Conservation (phyloP, 139 green algal species). For the Volvox reticuliferus region DNA sequence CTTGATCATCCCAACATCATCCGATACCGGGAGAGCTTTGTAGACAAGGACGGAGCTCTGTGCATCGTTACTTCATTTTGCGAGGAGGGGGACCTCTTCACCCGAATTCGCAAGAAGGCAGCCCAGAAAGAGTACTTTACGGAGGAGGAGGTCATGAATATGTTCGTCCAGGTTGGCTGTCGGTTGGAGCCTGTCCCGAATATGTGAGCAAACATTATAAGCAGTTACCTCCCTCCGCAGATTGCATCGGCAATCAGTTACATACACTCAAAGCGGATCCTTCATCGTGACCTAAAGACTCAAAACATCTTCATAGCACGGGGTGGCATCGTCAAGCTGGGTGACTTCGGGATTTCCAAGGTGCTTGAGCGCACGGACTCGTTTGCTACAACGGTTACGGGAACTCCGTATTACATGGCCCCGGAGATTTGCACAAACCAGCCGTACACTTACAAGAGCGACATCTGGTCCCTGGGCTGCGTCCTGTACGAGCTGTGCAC, state of each 20-base stretch:
- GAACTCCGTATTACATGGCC: constrained; percentile 72
- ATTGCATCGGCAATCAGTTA: constrained; percentile 69
- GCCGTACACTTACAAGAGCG: constrained; percentile 80
- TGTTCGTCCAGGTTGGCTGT: constrained; percentile 73
- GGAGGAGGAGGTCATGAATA: constrained; percentile 78
- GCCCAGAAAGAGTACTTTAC: constrained; percentile 60
- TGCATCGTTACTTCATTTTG: constrained; percentile 74
- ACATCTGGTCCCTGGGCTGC: constrained; percentile 90
- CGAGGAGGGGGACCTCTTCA: constrained; percentile 71
- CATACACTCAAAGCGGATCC: constrained; percentile 70
- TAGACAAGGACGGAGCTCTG: constrained; percentile 65
- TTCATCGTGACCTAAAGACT: constrained; percentile 80
- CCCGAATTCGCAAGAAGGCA: constrained; percentile 42
- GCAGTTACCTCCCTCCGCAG: constrained; percentile 31
- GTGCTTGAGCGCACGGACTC: constrained; percentile 72
- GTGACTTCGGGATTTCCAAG: constrained; percentile 89
- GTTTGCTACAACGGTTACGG: constrained; percentile 76
- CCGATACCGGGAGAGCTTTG: constrained; percentile 69
- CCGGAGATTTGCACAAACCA: constrained; percentile 78
- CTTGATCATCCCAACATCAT: constrained; percentile 79
- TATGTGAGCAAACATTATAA: neutral
- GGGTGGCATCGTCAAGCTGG: constrained; percentile 83
- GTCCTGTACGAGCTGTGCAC: constrained; percentile 90
- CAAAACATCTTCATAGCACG: constrained; percentile 89
- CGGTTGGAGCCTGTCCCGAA: neutral